Evolutionary conservation across 306 rosid genomes (phyloP), one percentile per base, ranked within the genome.

Genomic region (Corylus heterophylla): DNA sequence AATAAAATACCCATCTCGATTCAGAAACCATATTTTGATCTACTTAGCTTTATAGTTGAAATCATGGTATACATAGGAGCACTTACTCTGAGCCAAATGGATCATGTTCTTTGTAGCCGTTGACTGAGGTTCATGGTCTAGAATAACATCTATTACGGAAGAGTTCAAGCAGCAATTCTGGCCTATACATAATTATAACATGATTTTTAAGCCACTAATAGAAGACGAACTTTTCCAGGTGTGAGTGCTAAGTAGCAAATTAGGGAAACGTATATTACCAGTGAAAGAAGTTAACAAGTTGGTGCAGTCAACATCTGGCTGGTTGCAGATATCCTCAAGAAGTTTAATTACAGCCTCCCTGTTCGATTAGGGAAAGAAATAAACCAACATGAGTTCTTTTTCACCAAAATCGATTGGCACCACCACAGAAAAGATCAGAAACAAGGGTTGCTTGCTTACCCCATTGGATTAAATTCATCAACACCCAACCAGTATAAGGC

Each of bases 111-210:
- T 93, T 18, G 97, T 95, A 52, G 99, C 89, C 6, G 97, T 80
- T 75, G 99, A 81, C 79, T 93, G 99, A 79, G 97, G 98, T 79
- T 95, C 99, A 16, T 93, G 94, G 20, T 85, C 91, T 76, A 95
- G 85, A 80, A 93, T 90, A 3, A 80, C 76, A 47, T 83, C 89
- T 11, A 92, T 83, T 48, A 90, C 83, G 14, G 99, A 88, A 69
- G 96, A 88, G 62, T 74, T 87, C 55, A 92, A 29, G 68, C 97
- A 92, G 76, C 94, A 90, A 77, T 92, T 95, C 51, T 85, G 92
- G 14, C 99, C 99, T 95, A 42, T 8, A 67, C 8, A 85, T 79
- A 82, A 63, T 69, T 20, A 44, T 0, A 31, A 22, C 9, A 59
- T 20, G 12, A 17, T 5, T 20, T 17, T 39, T 8, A 25, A 17